Conservation (phyloP, 2,329 filamentous ascomycete species). For the Neurospora crassa region DNA sequence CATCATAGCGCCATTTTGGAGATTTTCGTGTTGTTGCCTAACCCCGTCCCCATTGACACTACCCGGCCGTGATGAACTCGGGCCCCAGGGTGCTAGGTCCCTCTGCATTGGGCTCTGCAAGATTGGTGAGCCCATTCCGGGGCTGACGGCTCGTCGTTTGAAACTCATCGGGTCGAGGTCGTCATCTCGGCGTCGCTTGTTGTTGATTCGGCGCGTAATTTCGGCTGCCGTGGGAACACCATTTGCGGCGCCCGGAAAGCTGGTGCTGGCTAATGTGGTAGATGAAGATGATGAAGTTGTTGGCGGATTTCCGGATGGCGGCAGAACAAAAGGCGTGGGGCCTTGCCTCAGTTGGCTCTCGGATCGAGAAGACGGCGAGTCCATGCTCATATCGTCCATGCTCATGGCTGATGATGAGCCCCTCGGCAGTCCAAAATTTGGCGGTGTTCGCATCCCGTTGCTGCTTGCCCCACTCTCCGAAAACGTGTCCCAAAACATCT, state of each 20-base stretch:
- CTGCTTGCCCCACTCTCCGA: conserved; percentile 53
- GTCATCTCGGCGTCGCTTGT: conserved; percentile 79
- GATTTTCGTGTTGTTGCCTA: conserved; percentile 31
- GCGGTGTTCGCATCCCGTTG: conserved; percentile 49
- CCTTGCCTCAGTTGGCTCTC: conserved; percentile 11
- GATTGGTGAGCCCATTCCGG: conserved; percentile 82
- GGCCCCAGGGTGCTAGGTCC: conserved; percentile 59
- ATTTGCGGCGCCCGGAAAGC: conserved; percentile 17
- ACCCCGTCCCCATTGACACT: conserved; percentile 45
- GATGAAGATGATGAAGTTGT: neutral
- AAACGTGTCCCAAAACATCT: conserved; percentile 69
- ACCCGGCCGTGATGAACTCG: conserved; percentile 48
- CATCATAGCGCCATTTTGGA: conserved; percentile 26
- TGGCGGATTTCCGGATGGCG: conserved; percentile 25
- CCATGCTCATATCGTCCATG: conserved; percentile 62
- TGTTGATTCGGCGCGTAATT: conserved; percentile 67
- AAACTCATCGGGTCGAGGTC: conserved; percentile 82
- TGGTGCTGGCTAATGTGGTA: conserved; percentile 12
- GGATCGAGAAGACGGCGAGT: conserved; percentile 44
- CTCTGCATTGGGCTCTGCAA: conserved; percentile 75
- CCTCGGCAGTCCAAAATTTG: conserved; percentile 50
- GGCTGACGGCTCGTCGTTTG: conserved; percentile 85
- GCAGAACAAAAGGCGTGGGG: conserved; percentile 20
- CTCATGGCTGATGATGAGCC: conserved; percentile 52
- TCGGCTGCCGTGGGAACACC: conserved; percentile 53